Evolutionary conservation across 495 filamentous ascomycete species (phyloP), one percentile per base, ranked within the genome.

Genomic region (Aspergillus ellipticus): DNA sequence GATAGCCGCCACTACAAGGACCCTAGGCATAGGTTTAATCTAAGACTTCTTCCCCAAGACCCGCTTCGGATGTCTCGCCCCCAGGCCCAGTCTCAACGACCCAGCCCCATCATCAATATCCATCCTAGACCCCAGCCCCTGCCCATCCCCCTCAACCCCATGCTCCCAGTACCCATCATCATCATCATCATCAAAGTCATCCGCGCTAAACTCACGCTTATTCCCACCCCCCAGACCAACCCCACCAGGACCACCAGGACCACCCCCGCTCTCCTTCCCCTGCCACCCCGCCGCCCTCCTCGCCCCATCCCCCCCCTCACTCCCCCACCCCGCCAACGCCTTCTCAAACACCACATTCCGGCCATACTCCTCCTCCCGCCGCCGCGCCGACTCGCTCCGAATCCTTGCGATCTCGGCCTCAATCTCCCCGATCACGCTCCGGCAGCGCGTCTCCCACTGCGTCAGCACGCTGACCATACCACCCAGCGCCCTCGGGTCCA

Each of bases 371-470:
- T 63, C 62, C 8, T 71, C 74, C 24, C 79, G 77, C 8, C 81
- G 76, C 50, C 74, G 76, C 42, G 81, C 74, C 11, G 84, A 85
- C n/a, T 76, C 73, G 1, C 65, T 66, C 50, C 79, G 80, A 45
- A 89, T 75, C 33, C 65, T 74, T 9, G 67, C 73, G 51, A 94
- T 87, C 65, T 93, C 84, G 9, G 69, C 73, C 46, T 96, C 90
- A 13, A 98, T 81, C 28, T 88, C 87, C 0, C 66, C 72, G 16
- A 96, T 84, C n/a, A 90, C 89, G 41, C 73, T 66, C 4, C 81
- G 80, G 75, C 92, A 97, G 15, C 91, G 85, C 17, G 69, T 68
- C 51, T 87, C 83, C 92, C 91, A 98, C 31, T 84, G 81, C 11
- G 80, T 73, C 7, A 98, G 75, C 9, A 83, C 78, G 4, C 72